phyloP scores from a whole-genome alignment of 2,329 filamentous ascomycete genomes.

The Falciphora oryzae region DNA sequence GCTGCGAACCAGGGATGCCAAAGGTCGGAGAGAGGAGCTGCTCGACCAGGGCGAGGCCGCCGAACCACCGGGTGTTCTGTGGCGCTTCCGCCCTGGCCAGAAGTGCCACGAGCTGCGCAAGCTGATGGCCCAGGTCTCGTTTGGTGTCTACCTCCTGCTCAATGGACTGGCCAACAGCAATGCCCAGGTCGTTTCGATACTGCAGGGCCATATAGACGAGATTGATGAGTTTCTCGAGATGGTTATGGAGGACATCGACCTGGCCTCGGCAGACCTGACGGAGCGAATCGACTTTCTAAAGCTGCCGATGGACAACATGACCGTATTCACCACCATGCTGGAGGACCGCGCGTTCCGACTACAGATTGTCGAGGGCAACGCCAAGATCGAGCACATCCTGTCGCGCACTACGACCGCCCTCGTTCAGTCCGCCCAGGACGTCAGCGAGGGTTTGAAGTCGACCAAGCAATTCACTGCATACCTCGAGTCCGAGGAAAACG shows the following conservation, averaged over 20 bases:
- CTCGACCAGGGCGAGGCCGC: constrained; percentile 64
- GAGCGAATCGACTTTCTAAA: constrained; percentile 75
- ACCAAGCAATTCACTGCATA: constrained; percentile 74
- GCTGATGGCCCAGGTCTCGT: constrained; percentile 85
- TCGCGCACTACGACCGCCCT: constrained; percentile 71
- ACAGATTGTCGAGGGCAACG: constrained; percentile 80
- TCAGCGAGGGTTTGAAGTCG: constrained; percentile 69
- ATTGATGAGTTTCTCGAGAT: constrained; percentile 86
- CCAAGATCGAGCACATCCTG: constrained; percentile 85
- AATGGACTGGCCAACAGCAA: constrained; percentile 85
- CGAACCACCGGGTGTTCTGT: constrained; percentile 64
- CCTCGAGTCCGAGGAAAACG: constrained; percentile 58
- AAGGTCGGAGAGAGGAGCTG: constrained; percentile 58
- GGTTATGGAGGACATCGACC: constrained; percentile 75
- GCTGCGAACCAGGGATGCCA: constrained; percentile 49
- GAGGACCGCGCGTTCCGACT: constrained; percentile 76
- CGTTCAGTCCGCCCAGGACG: constrained; percentile 71
- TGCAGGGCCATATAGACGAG: constrained; percentile 90
- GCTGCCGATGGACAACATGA: constrained; percentile 75
- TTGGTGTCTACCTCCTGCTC: constrained; percentile 83
- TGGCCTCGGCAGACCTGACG: constrained; percentile 72
- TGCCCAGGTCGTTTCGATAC: constrained; percentile 77
- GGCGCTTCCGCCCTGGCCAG: constrained; percentile 71
- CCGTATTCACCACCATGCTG: constrained; percentile 81
- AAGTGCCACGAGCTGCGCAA: constrained; percentile 85